phyloP scores from a whole-genome alignment of 2,329 filamentous ascomycete species.

The Exophiala sp. region DNA sequence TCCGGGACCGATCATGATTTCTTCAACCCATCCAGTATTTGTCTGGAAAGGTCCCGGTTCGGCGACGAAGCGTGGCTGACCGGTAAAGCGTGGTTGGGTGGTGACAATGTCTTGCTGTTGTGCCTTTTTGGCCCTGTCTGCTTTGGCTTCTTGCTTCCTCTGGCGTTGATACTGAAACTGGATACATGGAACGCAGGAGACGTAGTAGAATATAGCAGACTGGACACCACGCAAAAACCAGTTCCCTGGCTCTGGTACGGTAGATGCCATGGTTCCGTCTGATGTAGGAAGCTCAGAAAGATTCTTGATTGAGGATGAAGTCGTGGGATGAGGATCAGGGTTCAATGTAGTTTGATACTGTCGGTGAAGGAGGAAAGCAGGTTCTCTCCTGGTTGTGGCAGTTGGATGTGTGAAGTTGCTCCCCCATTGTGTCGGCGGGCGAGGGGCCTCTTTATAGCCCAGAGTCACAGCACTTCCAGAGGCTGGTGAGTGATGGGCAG shows the following conservation, averaged over 20 bases:
- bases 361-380: neutral
- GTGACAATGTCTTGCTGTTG: constrained; percentile 47
- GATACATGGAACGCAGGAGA: constrained; percentile 55
- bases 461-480: neutral
- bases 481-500: neutral
- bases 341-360: neutral
- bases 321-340: neutral
- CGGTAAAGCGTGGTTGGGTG: constrained; percentile 67
- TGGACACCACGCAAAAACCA: constrained; percentile 47
- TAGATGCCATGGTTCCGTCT: constrained; percentile 10
- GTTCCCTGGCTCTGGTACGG: constrained; percentile 21
- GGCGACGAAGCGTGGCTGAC: constrained; percentile 67
- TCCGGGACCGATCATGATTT: constrained; percentile 74
- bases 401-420: constrained; percentile 1
- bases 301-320: neutral
- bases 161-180: constrained; percentile 64
- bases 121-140: constrained; percentile 54
- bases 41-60: constrained; percentile 76
- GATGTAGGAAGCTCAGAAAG: neutral
- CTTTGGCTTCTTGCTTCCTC: constrained; percentile 63
- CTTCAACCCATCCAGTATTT: constrained; percentile 82
- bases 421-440: constrained; percentile 8
- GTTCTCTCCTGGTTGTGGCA: constrained; percentile 1
- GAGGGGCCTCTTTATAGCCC: neutral
- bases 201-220: constrained; percentile 48